Base-by-base conservation (phyloP, 2,329 filamentous ascomycete genomes). In the Lecanicillium sp. region DNA sequence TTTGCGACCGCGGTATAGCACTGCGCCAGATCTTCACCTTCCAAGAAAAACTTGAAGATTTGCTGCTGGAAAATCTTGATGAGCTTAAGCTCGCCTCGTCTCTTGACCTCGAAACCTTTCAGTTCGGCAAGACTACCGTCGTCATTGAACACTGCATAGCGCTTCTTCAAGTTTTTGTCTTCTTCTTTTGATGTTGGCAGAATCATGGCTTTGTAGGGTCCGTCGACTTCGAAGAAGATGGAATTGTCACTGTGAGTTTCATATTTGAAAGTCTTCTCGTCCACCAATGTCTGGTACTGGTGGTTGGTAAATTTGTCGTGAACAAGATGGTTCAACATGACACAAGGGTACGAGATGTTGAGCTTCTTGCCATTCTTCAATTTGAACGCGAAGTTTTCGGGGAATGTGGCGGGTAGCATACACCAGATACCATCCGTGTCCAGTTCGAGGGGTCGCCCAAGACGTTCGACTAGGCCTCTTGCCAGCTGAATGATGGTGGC, bases 381-480 rank as follows among this genome's bases (percentile, higher is more conserved):
- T 53, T 85, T 94, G 69, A 98, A 97, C 0, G 80, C 72, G 54
- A 96, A 96, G 61, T 98, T 96, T 55, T 98, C 92, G 0, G 92
- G 92, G 52, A 98, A 98, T 0, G 87, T 92, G 1, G 87, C 90
- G 0, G 92, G 92, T 51, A 98, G 72, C 76, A 98, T 98, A 64
- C 92, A 98, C 94, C 92, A 98, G 53, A 98, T 98, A 76, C 94
- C 92, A 57, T 98, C 92, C 3, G 92, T 98, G 60, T 98, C 92
- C 35, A 98, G 71, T 59, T 98, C 92, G 37, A 98, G 71, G 0
- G 92, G 92, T 41, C 92, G 77, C 17, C 92, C 92, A 28, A 98
- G 85, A 7, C 92, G 78, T 57, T 98, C 92, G 4, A 98, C 90
- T 2, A 98, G 74, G 51, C 92, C 83, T 54, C 90, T 79, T 14